These are phyloP conservation scores for Rhizopus delemar DNA, from an alignment of 371 early-diverging fungal genomes.

Conservation along the genomic window DNA sequence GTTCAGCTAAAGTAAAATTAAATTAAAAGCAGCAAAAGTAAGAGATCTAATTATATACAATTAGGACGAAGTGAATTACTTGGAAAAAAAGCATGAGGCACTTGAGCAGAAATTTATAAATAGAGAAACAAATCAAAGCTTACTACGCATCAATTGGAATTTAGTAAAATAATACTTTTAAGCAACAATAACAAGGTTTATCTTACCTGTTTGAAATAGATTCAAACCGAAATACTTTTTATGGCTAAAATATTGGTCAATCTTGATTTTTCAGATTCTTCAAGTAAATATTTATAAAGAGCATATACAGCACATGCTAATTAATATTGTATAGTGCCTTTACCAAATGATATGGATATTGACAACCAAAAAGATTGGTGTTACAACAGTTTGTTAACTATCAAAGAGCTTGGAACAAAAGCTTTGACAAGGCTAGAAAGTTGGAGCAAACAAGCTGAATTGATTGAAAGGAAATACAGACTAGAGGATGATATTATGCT, in stretches of 20 bases:
- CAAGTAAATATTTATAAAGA: conserved; percentile 9
- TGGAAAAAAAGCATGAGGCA: conserved; percentile 12
- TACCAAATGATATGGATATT: conserved; percentile 4
- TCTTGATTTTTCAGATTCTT: conserved; percentile 13
- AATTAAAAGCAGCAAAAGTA: too few species aligned
- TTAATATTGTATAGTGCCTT: neutral
- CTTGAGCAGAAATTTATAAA: conserved; percentile 13
- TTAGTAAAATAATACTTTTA: conserved; percentile 10
- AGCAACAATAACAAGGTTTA: neutral
- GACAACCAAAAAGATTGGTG: conserved; percentile 25
- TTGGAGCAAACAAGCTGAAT: conserved; percentile 20
- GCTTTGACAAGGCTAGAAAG: conserved; percentile 15
- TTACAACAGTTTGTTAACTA: conserved; percentile 13
- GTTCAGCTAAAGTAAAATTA: conserved; percentile 13
- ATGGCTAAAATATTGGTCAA: conserved; percentile 21
- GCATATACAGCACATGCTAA: neutral
- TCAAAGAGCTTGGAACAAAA: conserved; percentile 23
- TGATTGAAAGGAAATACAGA: conserved; percentile 20
- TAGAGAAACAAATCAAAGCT: conserved; percentile 22
- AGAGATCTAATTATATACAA: neutral
- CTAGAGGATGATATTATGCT: conserved; percentile 17
- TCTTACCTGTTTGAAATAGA: conserved; percentile 6
- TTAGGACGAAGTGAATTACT: conserved; percentile 14
- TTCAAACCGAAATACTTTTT: conserved; percentile 27
- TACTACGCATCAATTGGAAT: conserved; percentile 23